Evolutionary conservation across 176 grass and related monocot species (phyloP).

Genomic region (Aegilops bicornis): DNA sequence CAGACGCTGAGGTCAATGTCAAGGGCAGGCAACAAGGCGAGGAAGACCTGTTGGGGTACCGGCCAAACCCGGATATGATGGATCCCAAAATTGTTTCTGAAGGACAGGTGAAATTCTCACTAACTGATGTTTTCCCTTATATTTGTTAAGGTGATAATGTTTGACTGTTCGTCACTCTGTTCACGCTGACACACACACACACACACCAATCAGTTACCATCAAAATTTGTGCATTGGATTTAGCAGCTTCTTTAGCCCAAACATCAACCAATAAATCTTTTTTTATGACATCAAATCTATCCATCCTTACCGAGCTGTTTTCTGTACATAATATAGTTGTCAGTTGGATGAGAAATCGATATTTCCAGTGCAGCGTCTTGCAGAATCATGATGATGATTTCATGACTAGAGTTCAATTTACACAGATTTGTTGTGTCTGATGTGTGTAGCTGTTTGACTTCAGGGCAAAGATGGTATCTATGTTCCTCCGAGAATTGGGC

Average conservation of each 20-base stretch:
- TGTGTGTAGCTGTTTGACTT: constrained; percentile 19
- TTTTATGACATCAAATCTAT: neutral
- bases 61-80: constrained; percentile 76
- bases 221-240: neutral
- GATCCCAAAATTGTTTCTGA: constrained; percentile 40
- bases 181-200: neutral
- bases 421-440: constrained; percentile 8
- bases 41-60: constrained; percentile 60
- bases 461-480: constrained; percentile 77
- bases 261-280: neutral
- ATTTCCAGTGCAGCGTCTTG: neutral
- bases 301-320: neutral
- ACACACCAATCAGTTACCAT: neutral
- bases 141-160: neutral
- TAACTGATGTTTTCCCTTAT: too few relatives aligned
- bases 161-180: too few relatives aligned
- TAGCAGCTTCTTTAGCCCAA: neutral
- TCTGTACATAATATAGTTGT: neutral
- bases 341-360: neutral
- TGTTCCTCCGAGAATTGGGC: constrained; percentile 70
- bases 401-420: neutral
- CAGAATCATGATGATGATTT: neutral
- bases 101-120: constrained; percentile 14
- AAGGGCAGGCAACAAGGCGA: constrained; percentile 42
- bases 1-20: constrained; percentile 31